Percentiles rank a stretch among this genome's conserved stretches.
Conservation (phyloP, 1,284 basidiomycete genomes). For the Meripilus lineatus region DNA sequence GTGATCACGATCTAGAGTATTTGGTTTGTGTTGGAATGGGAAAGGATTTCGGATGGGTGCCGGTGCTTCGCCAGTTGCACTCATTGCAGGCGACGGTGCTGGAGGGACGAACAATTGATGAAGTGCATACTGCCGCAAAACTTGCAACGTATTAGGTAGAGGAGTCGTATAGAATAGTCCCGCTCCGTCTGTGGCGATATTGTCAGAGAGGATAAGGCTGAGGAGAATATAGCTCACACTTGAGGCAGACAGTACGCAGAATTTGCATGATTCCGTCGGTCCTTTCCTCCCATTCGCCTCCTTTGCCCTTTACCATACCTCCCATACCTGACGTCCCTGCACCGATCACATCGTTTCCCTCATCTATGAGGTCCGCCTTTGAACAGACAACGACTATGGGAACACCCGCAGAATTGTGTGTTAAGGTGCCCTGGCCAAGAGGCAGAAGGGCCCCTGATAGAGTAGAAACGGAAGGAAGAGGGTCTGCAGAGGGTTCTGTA, state of each 20-base stretch:
- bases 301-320: constrained; percentile 81
- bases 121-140: constrained; percentile 82
- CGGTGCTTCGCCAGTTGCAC: constrained; percentile 40
- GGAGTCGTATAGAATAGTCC: constrained; percentile 89
- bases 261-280: constrained; percentile 96
- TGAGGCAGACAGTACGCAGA: constrained; percentile 85
- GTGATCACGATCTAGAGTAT: constrained; percentile 88
- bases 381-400: constrained; percentile 90
- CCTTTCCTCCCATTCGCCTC: constrained; percentile 90
- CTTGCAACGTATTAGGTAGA: constrained; percentile 72
- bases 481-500: constrained; percentile 70
- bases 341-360: constrained; percentile 65
- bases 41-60: constrained; percentile 71
- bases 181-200: constrained; percentile 69
- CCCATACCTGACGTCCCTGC: constrained; percentile 71
- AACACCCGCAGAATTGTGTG: constrained; percentile 78
- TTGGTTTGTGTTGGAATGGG: constrained; percentile 83
- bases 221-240: constrained; percentile 48
- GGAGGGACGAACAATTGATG: constrained; percentile 83
- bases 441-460: constrained; percentile 68
- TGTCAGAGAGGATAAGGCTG: background rate
- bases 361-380: constrained; percentile 86
- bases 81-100: constrained; percentile 51
- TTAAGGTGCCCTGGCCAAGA: constrained; percentile 73
- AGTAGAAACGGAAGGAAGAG: constrained; percentile 51